Evolutionary conservation across 371 early-diverging fungal species (phyloP), one percentile per base, ranked within the genome.

Genomic region (Cokeromyces recurvatus): DNA sequence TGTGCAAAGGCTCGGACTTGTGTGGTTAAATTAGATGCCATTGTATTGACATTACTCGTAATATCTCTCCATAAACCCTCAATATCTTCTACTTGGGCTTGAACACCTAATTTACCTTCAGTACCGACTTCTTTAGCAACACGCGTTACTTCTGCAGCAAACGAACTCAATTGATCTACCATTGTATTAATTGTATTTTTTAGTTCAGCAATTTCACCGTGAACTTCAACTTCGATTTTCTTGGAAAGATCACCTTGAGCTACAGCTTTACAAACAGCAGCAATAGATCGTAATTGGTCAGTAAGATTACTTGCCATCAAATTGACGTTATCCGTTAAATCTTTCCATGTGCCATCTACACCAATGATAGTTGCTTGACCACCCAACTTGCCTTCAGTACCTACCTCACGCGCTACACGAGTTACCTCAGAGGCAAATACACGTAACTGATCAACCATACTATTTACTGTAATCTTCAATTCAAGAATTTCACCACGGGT

Each of bases 1-100:
- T 44, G 46, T 14, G 77, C 73, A 51, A 77, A 73, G 8, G 64
- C 59, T 10, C 77, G 66, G n/a, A 77, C 59, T 48, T 77, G 77
- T 23, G 55, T 55, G 3, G 77, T 77, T 25, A 77, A 38, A 32
- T 77, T 77, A 21, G 63, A 46, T 0, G 84, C 84, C 84, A 83
- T 52, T 7, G 68, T 62, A 38, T 83, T 83, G 32, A 85, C 81
- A 43, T 79, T 84, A 37, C 80, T 78, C 2, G 87, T 87, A 34
- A 87, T 59, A 25, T 81, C 84, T 44, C 79, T 82, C 87, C 87
- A 87, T 0, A 79, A 82, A 11, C 87, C 87, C 38, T 66, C 82
- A 0, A 84, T 82, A 22, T 68, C 79, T 21, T 73, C 59, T 2
- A 85, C 81, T 2, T 43, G 47, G 0, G 77, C 78, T 42, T 78